Conservation (phyloP, 2,329 filamentous ascomycete species). For the Cryoendolithus antarcticus region DNA sequence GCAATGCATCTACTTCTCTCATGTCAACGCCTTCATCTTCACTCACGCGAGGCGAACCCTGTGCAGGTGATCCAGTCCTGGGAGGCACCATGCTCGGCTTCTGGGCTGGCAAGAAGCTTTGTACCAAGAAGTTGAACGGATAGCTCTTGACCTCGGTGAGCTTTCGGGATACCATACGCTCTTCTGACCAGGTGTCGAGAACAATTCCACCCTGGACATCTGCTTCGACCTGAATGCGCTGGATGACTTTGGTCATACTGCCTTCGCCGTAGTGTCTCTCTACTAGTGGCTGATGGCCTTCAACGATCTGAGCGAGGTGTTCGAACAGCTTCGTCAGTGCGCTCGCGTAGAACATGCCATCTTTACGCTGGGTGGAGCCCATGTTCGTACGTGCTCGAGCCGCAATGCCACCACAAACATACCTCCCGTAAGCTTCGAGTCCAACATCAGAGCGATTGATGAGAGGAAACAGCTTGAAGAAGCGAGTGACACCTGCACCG, state of each 20-base stretch:
- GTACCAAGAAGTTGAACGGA: constrained; percentile 90
- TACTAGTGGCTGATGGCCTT: constrained; percentile 79
- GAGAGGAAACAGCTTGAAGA: constrained; percentile 95
- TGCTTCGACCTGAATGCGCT: constrained; percentile 83
- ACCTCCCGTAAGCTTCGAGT: constrained; percentile 85
- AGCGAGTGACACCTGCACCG: constrained; percentile 77
- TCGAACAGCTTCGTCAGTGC: constrained; percentile 87
- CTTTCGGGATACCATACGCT: constrained; percentile 69
- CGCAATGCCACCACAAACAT: constrained; percentile 91
- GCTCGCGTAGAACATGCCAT: constrained; percentile 84
- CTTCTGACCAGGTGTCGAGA: constrained; percentile 89
- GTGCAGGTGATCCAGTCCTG: constrained; percentile 64
- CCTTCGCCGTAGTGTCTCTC: constrained; percentile 87
- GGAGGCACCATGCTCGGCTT: constrained; percentile 42
- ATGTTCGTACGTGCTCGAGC: constrained; percentile 69
- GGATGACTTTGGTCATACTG: constrained; percentile 90
- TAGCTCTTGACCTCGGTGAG: constrained; percentile 96
- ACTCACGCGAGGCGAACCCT: constrained; percentile 45
- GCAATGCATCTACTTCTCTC: constrained; percentile 81
- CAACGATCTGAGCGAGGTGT: constrained; percentile 93
- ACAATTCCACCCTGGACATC: constrained; percentile 95
- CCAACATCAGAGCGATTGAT: constrained; percentile 83
- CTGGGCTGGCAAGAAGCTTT: constrained; percentile 73
- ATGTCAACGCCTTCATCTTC: constrained; percentile 93
- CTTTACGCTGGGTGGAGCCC: constrained; percentile 53